Conservation (phyloP, 768 basidiomycete species). For the Astraeus odoratus region DNA sequence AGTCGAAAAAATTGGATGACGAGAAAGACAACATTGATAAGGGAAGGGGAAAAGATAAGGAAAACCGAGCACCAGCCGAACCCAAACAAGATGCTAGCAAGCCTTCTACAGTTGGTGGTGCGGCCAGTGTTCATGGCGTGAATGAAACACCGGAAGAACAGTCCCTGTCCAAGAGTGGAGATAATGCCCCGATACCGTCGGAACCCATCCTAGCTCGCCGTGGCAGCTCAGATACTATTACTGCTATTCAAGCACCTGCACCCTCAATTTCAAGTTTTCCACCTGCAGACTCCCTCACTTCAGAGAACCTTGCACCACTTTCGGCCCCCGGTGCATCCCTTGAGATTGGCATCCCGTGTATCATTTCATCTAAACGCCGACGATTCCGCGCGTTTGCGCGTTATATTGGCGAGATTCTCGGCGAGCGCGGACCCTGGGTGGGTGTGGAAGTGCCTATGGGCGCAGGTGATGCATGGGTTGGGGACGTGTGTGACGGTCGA, state of each 20-base stretch:
- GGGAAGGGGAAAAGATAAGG: slow-evolving; percentile 32
- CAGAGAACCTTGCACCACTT: slow-evolving; percentile 18
- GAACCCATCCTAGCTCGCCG: slow-evolving; percentile 18
- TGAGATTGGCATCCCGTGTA: slow-evolving; percentile 85
- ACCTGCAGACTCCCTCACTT: slow-evolving; percentile 11
- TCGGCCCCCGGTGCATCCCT: slow-evolving; percentile 54
- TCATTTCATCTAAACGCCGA: slow-evolving; percentile 75
- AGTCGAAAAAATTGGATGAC: slow-evolving; percentile 9
- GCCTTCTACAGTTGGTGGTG: not conserved
- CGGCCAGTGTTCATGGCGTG: not conserved
- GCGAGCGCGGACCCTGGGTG: slow-evolving; percentile 81
- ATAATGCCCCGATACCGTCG: slow-evolving; percentile 7
- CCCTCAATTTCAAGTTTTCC: slow-evolving; percentile 9
- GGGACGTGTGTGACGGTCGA: slow-evolving; percentile 50
- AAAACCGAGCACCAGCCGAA: slow-evolving; percentile 13
- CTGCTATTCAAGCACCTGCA: slow-evolving; percentile 14
- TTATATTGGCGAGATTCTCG: slow-evolving; percentile 82
- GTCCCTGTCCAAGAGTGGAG: slow-evolving; percentile 4
- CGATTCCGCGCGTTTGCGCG: slow-evolving; percentile 83
- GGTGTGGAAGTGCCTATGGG: slow-evolving; percentile 79
- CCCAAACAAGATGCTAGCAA: not conserved
- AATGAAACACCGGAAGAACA: not conserved
- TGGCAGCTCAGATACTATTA: slow-evolving; percentile 22
- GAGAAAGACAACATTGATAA: slow-evolving; percentile 18
- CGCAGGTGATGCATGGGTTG: slow-evolving; percentile 42